Evolutionary conservation across 805 yeast species (phyloP).

Genomic region (Cyberlindnera xishuangbannaensis): DNA sequence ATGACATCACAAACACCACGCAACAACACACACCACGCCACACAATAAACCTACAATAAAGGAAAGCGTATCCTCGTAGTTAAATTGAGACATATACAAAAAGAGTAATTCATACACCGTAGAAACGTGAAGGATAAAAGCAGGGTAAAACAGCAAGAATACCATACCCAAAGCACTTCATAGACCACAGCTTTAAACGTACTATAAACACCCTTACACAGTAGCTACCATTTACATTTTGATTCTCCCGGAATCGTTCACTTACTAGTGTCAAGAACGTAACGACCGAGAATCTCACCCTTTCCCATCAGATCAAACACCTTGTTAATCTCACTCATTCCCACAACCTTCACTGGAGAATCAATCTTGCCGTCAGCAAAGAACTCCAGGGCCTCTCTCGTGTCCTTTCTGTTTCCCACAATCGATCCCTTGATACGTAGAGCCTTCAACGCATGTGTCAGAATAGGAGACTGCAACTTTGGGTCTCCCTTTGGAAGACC

Average conservation of each 20-base stretch:
- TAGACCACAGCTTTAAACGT: too few relatives aligned
- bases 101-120: not conserved
- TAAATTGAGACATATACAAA: too few relatives aligned
- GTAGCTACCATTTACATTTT: too few relatives aligned
- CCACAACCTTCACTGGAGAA: conserved; percentile 51
- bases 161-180: too few relatives aligned
- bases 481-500: conserved; percentile 71
- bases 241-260: too few relatives aligned
- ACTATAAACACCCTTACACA: too few relatives aligned
- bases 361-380: conserved; percentile 55
- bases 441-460: conserved; percentile 9
- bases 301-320: conserved; percentile 50
- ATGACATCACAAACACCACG: too few relatives aligned
- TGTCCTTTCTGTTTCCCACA: conserved; percentile 49
- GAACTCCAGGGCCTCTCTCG: conserved; percentile 56
- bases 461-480: conserved; percentile 41
- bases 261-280: conserved; percentile 47
- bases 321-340: conserved; percentile 42
- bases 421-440: conserved; percentile 58
- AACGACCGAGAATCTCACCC: conserved; percentile 55
- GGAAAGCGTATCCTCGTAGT: too few relatives aligned
- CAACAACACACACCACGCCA: too few relatives aligned
- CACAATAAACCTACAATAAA: too few relatives aligned
- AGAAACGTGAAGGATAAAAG: not conserved
- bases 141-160: not conserved